Evolutionary conservation across 1,139 yeast species (phyloP), one percentile per base, ranked within the genome.

Genomic region (Suhomyces bokatorum): DNA sequence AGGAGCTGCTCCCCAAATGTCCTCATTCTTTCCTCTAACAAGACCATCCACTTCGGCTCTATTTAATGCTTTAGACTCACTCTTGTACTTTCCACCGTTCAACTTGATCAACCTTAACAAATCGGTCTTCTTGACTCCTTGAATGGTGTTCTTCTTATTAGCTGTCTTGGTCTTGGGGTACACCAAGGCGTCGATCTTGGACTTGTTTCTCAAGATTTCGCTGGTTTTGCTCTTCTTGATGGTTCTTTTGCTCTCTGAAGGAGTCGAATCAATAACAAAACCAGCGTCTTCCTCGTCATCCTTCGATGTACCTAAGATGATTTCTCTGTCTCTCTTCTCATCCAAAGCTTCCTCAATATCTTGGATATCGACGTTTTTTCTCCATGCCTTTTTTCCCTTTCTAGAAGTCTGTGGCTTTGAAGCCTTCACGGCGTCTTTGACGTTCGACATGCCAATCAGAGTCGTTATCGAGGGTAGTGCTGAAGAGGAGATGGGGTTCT

Each of bases 361-460:
- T 20, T 81, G 82, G 24, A 93, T 71, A 60, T 93, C 96, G 48
- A 93, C 87, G 64, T 93, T 88, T 67, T 93, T 93, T 66, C 97
- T 84, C 99, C 99, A 93, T 6, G 98, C 87, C 62, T 78, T 84
- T 75, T 87, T 91, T 43, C 97, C 96, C 72, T 93, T 93, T 58
- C 98, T 79, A 6, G 97, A 87, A 7, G 85, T 64, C 66, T 89
- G 97, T 31, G 54, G 51, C 22, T 48, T 50, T 16, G 53, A 40
- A 8, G 33, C 39, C 38, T 29, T 44, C 12, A 28, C 14, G 11
- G 26, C 27, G n/a, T 32, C 29, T 34, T 39, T 22, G 29, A 32
- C 26, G 17, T 37, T 42, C 16, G 47, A 44, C 47, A 44, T 44
- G 37, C 24, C 24, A 9, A 26, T 26, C n/a, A 11, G n/a, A 26